Conservation (phyloP, 257 asterid species). For the Parsonsia alboflavescens region DNA sequence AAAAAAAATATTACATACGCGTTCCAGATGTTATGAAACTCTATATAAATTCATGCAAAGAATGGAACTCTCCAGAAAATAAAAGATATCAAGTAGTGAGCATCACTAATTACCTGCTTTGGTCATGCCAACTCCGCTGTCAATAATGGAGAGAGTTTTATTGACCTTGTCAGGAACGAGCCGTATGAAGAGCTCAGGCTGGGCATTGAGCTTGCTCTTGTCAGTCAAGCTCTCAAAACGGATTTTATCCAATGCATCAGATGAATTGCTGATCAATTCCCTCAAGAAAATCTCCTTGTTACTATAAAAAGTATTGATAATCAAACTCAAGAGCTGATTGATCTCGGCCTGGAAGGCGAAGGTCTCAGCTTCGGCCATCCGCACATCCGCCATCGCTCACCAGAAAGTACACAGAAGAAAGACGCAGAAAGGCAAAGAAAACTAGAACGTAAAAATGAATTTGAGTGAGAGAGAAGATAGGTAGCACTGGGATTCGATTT, state of each 20-base stretch:
- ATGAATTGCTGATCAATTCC: slow-evolving; percentile 64
- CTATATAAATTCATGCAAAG: not conserved
- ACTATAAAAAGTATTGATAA: slow-evolving; percentile 69
- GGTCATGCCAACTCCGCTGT: slow-evolving; percentile 83
- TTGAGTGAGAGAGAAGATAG: not conserved
- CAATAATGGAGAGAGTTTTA: slow-evolving; percentile 65
- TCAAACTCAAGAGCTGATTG: slow-evolving; percentile 66
- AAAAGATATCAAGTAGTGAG: too few relatives aligned
- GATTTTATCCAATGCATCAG: slow-evolving; percentile 81
- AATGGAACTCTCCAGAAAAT: not conserved
- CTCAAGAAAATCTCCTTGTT: slow-evolving; percentile 78
- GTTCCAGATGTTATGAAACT: not conserved
- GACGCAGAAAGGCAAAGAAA: not conserved
- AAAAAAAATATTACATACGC: not conserved
- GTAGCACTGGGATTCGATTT: not conserved
- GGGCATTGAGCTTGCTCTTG: slow-evolving; percentile 73
- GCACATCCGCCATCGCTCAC: slow-evolving; percentile 46
- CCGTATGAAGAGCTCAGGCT: slow-evolving; percentile 73
- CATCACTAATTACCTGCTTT: slow-evolving; percentile 52
- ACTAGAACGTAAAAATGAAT: not conserved
- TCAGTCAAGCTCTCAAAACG: slow-evolving; percentile 74
- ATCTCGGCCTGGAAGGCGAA: slow-evolving; percentile 83
- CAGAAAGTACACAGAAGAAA: not conserved
- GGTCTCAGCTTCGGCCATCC: slow-evolving; percentile 49
- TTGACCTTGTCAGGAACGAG: slow-evolving; percentile 66